phyloP scores from a whole-genome alignment of 169 alveolate genomes.

The Hepatocystis sp. region DNA sequence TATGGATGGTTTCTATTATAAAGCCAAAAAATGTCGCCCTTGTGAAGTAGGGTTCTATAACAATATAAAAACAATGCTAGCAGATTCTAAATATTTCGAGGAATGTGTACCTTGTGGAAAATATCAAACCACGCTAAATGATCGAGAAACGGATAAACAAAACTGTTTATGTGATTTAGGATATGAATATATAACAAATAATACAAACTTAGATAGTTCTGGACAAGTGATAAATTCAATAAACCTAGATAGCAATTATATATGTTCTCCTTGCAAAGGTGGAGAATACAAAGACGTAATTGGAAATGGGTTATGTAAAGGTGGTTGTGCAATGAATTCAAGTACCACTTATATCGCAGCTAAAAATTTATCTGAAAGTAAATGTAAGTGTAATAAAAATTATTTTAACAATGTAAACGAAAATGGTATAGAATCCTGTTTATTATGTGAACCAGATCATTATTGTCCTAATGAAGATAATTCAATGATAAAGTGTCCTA shows the following conservation, averaged over 20 bases:
- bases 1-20: conserved; percentile 75
- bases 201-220: too few species aligned
- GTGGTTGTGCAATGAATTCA: conserved; percentile 76
- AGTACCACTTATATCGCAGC: conserved; percentile 70
- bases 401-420: conserved; percentile 19
- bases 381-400: conserved; percentile 78
- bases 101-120: conserved; percentile 78
- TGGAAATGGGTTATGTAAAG: conserved; percentile 77
- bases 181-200: conserved; percentile 63
- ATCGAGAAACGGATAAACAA: conserved; percentile 29
- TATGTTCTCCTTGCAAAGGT: conserved; percentile 46
- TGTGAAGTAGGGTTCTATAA: conserved; percentile 87
- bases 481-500: conserved; percentile 32
- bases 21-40: conserved; percentile 77
- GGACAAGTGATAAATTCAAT: too few species aligned
- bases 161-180: conserved; percentile 81
- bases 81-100: conserved; percentile 25
- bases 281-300: conserved; percentile 79
- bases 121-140: conserved; percentile 79
- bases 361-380: conserved; percentile 36
- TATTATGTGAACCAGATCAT: conserved; percentile 9
- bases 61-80: conserved; percentile 76
- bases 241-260: conserved; percentile 18
- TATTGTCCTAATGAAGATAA: conserved; percentile 28
- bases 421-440: background rate